Conservation (phyloP, 257 asterid genomes). For the Petunia secreta region DNA sequence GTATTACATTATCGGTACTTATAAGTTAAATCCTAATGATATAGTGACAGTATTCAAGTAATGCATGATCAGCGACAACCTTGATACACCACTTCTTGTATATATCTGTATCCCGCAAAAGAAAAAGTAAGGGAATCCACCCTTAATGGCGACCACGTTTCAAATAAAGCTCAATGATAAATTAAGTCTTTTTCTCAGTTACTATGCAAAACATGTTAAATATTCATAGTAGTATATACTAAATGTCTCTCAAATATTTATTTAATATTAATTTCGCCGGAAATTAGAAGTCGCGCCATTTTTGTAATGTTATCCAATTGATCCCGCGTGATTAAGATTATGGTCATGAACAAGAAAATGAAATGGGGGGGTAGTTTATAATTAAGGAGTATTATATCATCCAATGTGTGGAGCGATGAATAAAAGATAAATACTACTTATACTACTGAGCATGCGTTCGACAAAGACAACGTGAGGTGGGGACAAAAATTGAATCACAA, state of each 20-base stretch:
- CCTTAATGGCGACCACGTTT: neutral
- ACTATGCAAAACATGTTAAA: neutral
- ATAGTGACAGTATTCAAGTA: neutral
- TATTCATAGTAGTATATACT: no score
- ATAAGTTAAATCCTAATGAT: no score
- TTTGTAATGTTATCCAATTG: neutral
- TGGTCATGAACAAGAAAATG: neutral
- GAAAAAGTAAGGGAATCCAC: neutral
- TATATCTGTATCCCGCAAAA: neutral
- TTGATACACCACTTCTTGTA: neutral
- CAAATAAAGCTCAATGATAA: neutral
- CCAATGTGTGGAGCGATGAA: neutral
- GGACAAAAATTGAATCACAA: constrained; percentile 29
- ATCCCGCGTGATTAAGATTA: constrained; percentile 22
- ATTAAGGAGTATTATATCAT: no score
- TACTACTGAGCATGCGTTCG: constrained; percentile 20
- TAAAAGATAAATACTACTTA: neutral
- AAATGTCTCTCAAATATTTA: neutral
- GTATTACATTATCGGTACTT: no score
- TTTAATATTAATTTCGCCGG: neutral
- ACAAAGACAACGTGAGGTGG: constrained; percentile 29
- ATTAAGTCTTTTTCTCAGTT: neutral
- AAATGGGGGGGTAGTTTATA: no score
- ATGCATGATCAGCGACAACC: neutral
- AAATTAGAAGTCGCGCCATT: constrained; percentile 3